Percentiles rank a stretch among this genome's conserved stretches.
These are phyloP conservation scores for Phytophthora melonis DNA, from an alignment of 352 stramenopile genomes.

Conservation along the genomic window DNA sequence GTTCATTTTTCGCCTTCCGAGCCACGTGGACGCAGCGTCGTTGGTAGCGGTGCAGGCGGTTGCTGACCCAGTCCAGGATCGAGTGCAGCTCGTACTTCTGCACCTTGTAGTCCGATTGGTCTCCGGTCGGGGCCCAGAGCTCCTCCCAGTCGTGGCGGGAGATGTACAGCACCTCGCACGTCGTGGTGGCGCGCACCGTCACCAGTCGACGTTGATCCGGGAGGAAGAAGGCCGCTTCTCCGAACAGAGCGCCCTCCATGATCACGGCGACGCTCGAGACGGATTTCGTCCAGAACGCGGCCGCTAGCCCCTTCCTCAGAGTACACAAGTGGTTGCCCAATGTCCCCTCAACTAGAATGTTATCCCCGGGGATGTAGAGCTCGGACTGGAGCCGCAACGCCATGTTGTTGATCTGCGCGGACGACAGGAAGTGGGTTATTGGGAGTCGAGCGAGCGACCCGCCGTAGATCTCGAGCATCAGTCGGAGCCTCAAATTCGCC, in stretches of 20 bases:
- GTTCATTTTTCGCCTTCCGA: constrained; percentile 39
- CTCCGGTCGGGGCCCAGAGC: constrained; percentile 46
- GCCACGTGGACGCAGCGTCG: constrained; percentile 41
- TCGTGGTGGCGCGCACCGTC: constrained; percentile 59
- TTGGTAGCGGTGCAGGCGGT: constrained; percentile 53
- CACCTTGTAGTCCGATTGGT: constrained; percentile 43
- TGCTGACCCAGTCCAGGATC: constrained; percentile 63
- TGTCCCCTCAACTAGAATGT: constrained; percentile 5
- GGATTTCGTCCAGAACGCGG: constrained; percentile 55
- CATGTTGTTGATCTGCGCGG: not conserved
- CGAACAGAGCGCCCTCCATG: constrained; percentile 62
- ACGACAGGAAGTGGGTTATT: not conserved
- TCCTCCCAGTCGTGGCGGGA: constrained; percentile 62
- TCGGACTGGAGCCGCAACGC: not conserved
- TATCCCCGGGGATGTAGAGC: constrained; percentile 25
- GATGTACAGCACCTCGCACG: constrained; percentile 64
- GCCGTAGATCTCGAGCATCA: not conserved
- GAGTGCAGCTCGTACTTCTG: constrained; percentile 57
- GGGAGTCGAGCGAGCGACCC: not conserved
- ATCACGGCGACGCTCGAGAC: constrained; percentile 56
- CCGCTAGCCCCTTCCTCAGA: constrained; percentile 54
- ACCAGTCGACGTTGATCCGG: constrained; percentile 55
- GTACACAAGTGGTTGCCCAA: constrained; percentile 53
- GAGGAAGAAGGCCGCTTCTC: constrained; percentile 70
- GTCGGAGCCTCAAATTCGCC: not conserved